A percentile compares a stretch with the other conserved stretches of the same genome.
Conservation (phyloP, 2,329 filamentous ascomycete genomes). For the Ceratocystis albifundus region DNA sequence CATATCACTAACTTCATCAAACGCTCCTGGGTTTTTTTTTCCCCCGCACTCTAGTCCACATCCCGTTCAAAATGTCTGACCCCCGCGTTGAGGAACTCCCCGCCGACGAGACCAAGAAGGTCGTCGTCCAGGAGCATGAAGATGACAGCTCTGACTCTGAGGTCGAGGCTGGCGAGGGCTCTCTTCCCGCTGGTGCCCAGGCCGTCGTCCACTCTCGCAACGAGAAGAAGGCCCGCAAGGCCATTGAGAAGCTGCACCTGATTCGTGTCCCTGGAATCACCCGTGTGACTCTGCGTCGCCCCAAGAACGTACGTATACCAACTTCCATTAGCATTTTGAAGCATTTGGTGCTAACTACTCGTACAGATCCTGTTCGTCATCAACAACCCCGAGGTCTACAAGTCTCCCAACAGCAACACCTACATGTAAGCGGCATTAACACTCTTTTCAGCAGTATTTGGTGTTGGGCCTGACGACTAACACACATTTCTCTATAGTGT, state of each 20-base stretch:
- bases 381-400: slow-evolving; percentile 99
- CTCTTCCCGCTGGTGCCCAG: slow-evolving; percentile 68
- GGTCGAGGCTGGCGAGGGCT: slow-evolving; percentile 65
- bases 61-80: slow-evolving; percentile 67
- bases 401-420: slow-evolving; percentile 97
- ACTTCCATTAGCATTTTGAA: background rate
- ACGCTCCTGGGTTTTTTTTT: background rate
- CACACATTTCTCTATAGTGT: slow-evolving; percentile 48
- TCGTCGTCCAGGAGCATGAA: slow-evolving; percentile 56
- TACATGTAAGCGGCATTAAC: slow-evolving; percentile 67
- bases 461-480: too few relatives aligned
- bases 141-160: slow-evolving; percentile 62
- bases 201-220: slow-evolving; percentile 95
- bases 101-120: slow-evolving; percentile 80
- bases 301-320: slow-evolving; percentile 79
- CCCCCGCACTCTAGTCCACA: slow-evolving; percentile 6
- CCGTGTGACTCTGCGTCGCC: slow-evolving; percentile 90
- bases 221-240: slow-evolving; percentile 99
- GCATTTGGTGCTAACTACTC: slow-evolving; percentile 9
- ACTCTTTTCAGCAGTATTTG: too few relatives aligned
- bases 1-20: slow-evolving; percentile 4
- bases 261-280: slow-evolving; percentile 96
- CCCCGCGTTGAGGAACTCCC: slow-evolving; percentile 95
- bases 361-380: slow-evolving; percentile 98
- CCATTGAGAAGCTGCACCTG: slow-evolving; percentile 94